Conservation (phyloP, 2,329 filamentous ascomycete species). For the Hypoxylon sp. region DNA sequence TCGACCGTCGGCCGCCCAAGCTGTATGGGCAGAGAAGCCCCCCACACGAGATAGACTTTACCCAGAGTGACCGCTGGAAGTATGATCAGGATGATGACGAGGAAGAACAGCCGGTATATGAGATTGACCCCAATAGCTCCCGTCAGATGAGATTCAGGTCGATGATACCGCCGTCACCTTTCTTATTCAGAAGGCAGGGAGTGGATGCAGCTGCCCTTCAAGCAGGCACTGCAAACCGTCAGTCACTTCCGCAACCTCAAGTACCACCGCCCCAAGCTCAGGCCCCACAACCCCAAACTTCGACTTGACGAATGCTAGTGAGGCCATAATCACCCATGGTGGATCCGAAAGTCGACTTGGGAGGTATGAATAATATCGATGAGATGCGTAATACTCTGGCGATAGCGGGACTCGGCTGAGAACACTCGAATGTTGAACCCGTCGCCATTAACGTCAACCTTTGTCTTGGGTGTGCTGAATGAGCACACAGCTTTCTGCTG, state of each 20-base stretch:
- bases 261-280: slow-evolving; percentile 31
- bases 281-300: slow-evolving; percentile 31
- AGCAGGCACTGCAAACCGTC: slow-evolving; percentile 38
- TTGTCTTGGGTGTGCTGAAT: not conserved
- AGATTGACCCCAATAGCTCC: slow-evolving; percentile 78
- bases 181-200: slow-evolving; percentile 56
- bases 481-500: not conserved
- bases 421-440: not conserved
- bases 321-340: not conserved
- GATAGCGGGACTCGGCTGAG: slow-evolving; percentile 3
- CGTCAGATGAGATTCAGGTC: slow-evolving; percentile 71
- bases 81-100: slow-evolving; percentile 88
- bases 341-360: not conserved
- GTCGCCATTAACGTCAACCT: not conserved
- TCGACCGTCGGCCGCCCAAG: slow-evolving; percentile 82
- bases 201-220: slow-evolving; percentile 48
- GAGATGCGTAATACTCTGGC: not conserved
- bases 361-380: not conserved
- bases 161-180: slow-evolving; percentile 65
- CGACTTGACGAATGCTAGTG: slow-evolving; percentile 10
- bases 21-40: slow-evolving; percentile 44
- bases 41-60: slow-evolving; percentile 48
- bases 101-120: slow-evolving; percentile 79
- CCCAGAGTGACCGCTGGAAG: slow-evolving; percentile 79
- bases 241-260: slow-evolving; percentile 44